These are phyloP conservation scores for Aspergillus haitiensis DNA, from an alignment of 495 filamentous ascomycete species.

Conservation along the genomic window DNA sequence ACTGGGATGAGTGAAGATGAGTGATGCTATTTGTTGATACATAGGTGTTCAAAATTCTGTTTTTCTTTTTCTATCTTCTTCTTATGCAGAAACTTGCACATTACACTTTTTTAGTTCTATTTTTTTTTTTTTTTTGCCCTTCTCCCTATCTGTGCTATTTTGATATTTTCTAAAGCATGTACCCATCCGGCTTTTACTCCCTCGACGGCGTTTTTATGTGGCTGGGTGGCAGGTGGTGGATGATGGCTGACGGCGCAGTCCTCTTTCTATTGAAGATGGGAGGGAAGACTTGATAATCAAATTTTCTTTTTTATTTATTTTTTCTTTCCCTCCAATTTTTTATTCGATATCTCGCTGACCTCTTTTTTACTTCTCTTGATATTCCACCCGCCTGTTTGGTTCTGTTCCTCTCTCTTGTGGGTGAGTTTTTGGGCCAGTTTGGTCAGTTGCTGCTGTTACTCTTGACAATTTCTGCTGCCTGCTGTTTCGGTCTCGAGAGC, in stretches of 20 bases:
- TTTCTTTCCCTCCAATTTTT: constrained; percentile 8
- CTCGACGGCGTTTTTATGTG: constrained; percentile 26
- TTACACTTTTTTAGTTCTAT: constrained; percentile 18
- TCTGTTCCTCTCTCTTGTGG: neutral
- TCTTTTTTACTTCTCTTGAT: constrained; percentile 5
- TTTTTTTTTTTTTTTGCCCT: constrained; percentile 13
- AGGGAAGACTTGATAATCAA: constrained; percentile 16
- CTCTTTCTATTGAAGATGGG: constrained; percentile 24
- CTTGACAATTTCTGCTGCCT: neutral
- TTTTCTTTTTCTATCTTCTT: constrained; percentile 16
- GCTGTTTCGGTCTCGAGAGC: neutral
- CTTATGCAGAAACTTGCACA: constrained; percentile 21
- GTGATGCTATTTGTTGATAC: constrained; percentile 27
- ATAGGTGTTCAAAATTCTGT: constrained; percentile 17
- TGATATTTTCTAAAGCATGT: constrained; percentile 24
- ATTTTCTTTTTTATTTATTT: constrained; percentile 15
- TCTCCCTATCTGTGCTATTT: constrained; percentile 3
- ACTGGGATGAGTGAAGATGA: constrained; percentile 38
- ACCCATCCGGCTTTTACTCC: constrained; percentile 19
- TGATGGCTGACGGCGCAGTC: constrained; percentile 30
- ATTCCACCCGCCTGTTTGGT: too few relatives aligned
- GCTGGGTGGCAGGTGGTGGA: constrained; percentile 25
- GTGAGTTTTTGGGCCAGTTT: neutral
- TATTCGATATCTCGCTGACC: constrained; percentile 1
- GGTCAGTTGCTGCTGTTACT: neutral